phyloP scores from a whole-genome alignment of 192 early-diverging fungal genomes.

The Entomortierella parvispora region DNA sequence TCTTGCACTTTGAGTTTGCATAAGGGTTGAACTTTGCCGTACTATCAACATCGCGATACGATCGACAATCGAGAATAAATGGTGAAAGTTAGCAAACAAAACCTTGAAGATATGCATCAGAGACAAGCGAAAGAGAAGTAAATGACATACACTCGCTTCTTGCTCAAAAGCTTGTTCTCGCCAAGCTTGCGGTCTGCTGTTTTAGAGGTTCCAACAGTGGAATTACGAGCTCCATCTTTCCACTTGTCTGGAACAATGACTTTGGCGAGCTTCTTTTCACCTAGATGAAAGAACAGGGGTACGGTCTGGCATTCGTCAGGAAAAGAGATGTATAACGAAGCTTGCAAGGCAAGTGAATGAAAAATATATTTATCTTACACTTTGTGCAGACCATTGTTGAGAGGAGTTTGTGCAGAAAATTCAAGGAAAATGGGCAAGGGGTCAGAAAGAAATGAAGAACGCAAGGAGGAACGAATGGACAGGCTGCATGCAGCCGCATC shows the following conservation, averaged over 20 bases:
- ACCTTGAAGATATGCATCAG: not conserved
- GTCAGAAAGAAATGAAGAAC: not conserved
- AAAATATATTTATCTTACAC: slow-evolving; percentile 33
- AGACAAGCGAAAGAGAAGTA: not conserved
- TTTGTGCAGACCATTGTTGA: slow-evolving; percentile 61
- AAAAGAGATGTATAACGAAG: no score
- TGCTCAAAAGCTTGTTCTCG: slow-evolving; percentile 69
- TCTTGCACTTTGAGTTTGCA: slow-evolving; percentile 65
- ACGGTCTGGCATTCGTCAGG: no score
- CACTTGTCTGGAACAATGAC: slow-evolving; percentile 71
- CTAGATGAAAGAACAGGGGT: slow-evolving; percentile 10
- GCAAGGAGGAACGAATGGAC: not conserved
- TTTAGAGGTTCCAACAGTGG: slow-evolving; percentile 44
- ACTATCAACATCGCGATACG: not conserved
- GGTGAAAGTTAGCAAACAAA: not conserved
- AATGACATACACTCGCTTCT: slow-evolving; percentile 57
- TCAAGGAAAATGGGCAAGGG: slow-evolving; percentile 2
- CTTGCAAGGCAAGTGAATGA: no score
- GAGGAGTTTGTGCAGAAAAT: not conserved
- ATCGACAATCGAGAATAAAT: not conserved
- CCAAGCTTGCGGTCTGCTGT: slow-evolving; percentile 60
- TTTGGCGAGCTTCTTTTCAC: slow-evolving; percentile 70
- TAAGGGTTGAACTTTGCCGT: slow-evolving; percentile 65
- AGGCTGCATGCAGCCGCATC: slow-evolving; percentile 9
- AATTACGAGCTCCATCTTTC: slow-evolving; percentile 71